A percentile compares a stretch with the other conserved stretches of the same genome.
These are phyloP conservation scores for Tricholoma terreum DNA, from an alignment of 768 basidiomycete genomes.

Conservation along the genomic window DNA sequence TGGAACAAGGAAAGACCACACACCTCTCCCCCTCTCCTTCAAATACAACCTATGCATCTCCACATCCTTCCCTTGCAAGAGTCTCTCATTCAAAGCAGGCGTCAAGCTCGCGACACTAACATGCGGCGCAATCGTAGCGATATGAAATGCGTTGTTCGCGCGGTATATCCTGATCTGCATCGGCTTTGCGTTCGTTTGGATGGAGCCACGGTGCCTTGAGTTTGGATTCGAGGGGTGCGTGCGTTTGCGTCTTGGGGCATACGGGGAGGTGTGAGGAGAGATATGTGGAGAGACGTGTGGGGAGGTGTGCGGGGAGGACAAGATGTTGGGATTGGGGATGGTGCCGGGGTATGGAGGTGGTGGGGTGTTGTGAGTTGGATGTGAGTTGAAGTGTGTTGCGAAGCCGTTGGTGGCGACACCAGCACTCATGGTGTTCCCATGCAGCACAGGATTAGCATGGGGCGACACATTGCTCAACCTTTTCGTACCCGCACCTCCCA, in stretches of 20 bases:
- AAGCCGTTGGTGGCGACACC: too few species aligned
- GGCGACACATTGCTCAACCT: neutral
- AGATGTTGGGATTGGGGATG: too few species aligned
- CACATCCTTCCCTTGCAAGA: constrained; percentile 45
- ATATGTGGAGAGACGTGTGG: neutral
- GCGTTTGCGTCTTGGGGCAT: neutral
- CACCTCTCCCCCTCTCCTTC: constrained; percentile 74
- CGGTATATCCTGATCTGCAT: constrained; percentile 78
- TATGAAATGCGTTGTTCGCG: constrained; percentile 67
- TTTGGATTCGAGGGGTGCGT: neutral
- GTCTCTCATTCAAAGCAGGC: constrained; percentile 55
- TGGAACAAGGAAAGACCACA: constrained; percentile 17
- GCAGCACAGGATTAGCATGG: neutral
- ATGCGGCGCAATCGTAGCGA: constrained; percentile 57
- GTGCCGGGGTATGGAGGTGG: too few species aligned
- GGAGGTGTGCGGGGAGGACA: neutral
- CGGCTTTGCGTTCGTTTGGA: constrained; percentile 11
- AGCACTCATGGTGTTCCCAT: too few species aligned
- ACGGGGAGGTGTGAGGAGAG: neutral
- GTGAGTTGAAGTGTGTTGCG: too few species aligned
- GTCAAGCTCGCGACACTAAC: constrained; percentile 71
- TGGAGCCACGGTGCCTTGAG: neutral
- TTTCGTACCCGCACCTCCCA: constrained; percentile 4
- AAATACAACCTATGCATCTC: constrained; percentile 71
- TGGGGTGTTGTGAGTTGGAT: too few species aligned